These are phyloP conservation scores for Mortierella sp. DNA, from an alignment of 371 early-diverging fungal genomes.

Conservation along the genomic window DNA sequence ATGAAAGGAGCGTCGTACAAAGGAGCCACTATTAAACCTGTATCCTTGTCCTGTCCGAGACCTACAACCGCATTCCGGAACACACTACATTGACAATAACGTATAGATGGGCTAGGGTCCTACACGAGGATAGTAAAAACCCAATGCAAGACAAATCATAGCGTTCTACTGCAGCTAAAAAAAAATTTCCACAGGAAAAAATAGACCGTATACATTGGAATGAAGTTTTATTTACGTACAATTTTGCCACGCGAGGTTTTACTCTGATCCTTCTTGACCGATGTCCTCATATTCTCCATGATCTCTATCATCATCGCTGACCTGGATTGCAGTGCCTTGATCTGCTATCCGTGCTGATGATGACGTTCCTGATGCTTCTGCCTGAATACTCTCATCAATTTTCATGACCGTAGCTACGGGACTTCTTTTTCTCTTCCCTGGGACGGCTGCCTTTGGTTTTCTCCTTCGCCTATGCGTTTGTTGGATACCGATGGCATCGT, in stretches of 20 bases:
- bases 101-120: not conserved
- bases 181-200: not conserved
- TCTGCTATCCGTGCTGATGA: not conserved
- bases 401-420: not conserved
- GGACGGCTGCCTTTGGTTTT: not conserved
- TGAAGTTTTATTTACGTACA: not conserved
- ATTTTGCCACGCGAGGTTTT: not conserved
- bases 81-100: not conserved
- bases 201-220: not conserved
- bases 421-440: not conserved
- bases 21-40: not conserved
- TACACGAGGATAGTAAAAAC: not conserved
- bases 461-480: not conserved
- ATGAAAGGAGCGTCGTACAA: not conserved
- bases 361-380: not conserved
- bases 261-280: not conserved
- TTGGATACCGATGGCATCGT: conserved; percentile 16
- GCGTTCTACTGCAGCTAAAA: no score
- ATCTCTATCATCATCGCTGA: not conserved
- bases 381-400: not conserved
- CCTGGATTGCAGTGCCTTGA: not conserved
- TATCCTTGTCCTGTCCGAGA: not conserved
- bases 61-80: not conserved
- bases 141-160: no score
- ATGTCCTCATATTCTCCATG: not conserved